Evolutionary conservation across 2,329 filamentous ascomycete genomes (phyloP).

Genomic region (Zymoseptoria pseudotritici): DNA sequence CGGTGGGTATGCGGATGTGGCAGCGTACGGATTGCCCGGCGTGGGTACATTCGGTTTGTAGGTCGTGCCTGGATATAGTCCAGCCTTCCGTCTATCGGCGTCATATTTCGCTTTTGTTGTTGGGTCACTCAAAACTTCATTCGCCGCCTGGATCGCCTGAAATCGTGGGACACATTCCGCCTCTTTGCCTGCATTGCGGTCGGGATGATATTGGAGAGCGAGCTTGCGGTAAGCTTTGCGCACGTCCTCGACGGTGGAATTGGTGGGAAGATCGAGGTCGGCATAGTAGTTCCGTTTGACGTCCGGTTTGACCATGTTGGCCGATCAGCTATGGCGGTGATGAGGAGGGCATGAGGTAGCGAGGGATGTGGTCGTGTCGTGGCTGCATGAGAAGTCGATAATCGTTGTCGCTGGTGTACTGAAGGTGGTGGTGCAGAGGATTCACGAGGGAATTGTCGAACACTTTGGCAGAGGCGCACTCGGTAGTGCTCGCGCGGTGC

Average conservation of each 20-base stretch:
- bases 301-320: constrained; percentile 31
- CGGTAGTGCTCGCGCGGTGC: not conserved
- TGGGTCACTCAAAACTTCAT: constrained; percentile 64
- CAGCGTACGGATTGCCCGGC: constrained; percentile 33
- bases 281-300: constrained; percentile 45
- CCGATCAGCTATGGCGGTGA: not conserved
- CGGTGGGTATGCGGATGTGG: constrained; percentile 36
- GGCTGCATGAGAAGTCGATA: not conserved
- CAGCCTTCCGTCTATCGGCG: constrained; percentile 49
- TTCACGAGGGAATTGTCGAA: not conserved
- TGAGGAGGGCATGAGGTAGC: not conserved
- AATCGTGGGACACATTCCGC: constrained; percentile 73
- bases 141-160: constrained; percentile 76
- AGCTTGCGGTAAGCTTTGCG: constrained; percentile 83
- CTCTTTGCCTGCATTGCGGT: constrained; percentile 79
- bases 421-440: not conserved
- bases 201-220: constrained; percentile 78
- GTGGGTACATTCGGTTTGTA: constrained; percentile 16
- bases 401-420: not conserved
- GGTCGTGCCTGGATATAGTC: constrained; percentile 26
- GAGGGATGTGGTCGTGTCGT: not conserved
- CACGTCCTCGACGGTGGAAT: constrained; percentile 65
- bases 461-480: not conserved
- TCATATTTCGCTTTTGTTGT: constrained; percentile 55
- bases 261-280: constrained; percentile 64